Evolutionary conservation across 768 basidiomycete species (phyloP).

Genomic region (Amylocystis lapponica): DNA sequence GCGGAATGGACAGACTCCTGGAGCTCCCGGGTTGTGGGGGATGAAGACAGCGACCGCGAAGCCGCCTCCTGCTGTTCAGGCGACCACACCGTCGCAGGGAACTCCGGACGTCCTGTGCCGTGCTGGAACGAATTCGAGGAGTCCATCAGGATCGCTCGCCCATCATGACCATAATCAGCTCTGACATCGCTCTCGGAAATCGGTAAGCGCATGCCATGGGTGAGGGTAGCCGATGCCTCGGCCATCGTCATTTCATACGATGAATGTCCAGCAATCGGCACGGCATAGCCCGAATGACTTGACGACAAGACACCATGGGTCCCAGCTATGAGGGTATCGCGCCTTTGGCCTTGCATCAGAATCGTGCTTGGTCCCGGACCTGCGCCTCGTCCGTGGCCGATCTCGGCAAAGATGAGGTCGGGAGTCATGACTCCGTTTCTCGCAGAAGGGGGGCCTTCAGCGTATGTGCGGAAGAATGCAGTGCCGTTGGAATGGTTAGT

Average conservation of each 20-base stretch:
- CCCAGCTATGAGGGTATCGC: conserved; percentile 2
- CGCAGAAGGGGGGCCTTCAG: conserved; percentile 31
- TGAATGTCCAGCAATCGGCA: background rate
- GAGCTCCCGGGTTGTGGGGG: conserved; percentile 33
- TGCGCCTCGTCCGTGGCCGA: conserved; percentile 65
- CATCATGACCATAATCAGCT: conserved; percentile 4
- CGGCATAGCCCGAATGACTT: conserved; percentile 5
- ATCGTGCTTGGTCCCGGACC: conserved; percentile 16
- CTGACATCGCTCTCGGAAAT: conserved; percentile 6
- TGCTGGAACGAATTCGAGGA: conserved; percentile 18
- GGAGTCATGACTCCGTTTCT: conserved; percentile 56
- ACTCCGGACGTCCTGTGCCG: conserved; percentile 5
- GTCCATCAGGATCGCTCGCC: conserved; percentile 15
- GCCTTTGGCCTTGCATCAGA: conserved; percentile 5
- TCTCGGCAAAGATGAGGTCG: conserved; percentile 70
- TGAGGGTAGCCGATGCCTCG: too few species aligned
- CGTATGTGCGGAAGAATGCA: conserved; percentile 57
- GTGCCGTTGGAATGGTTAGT: conserved; percentile 51
- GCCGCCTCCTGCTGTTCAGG: conserved; percentile 10
- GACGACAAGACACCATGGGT: conserved; percentile 5
- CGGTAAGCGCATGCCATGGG: background rate
- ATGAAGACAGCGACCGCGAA: conserved; percentile 20
- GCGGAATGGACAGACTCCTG: conserved; percentile 35
- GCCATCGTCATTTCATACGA: background rate
- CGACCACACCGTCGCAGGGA: conserved; percentile 5